These are phyloP conservation scores for Clonostachys rhizophaga DNA, from an alignment of 2,329 filamentous ascomycete species.

Conservation along the genomic window DNA sequence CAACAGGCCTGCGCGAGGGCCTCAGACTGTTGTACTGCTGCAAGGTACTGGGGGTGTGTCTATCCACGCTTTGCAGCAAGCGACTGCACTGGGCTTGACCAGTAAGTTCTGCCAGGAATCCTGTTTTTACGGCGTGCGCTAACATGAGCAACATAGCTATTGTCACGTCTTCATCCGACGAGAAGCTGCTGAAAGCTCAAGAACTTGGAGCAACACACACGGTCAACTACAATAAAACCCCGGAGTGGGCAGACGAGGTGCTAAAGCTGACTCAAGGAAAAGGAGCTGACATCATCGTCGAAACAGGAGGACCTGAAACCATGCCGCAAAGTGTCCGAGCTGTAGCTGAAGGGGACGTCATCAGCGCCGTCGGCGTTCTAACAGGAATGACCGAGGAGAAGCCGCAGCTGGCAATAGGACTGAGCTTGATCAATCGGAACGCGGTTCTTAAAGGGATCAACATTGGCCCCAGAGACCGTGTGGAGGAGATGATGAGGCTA, in stretches of 20 bases:
- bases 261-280: conserved; percentile 32
- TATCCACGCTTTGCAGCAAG: conserved; percentile 36
- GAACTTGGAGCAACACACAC: conserved; percentile 32
- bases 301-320: conserved; percentile 32
- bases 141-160: conserved; percentile 24
- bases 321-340: conserved; percentile 37
- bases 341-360: conserved; percentile 35
- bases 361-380: conserved; percentile 39
- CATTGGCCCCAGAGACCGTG: conserved; percentile 43
- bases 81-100: conserved; percentile 24
- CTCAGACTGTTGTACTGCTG: conserved; percentile 33
- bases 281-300: conserved; percentile 34
- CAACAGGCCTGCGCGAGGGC: background rate
- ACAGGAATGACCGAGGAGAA: conserved; percentile 26
- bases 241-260: conserved; percentile 38
- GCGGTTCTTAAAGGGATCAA: conserved; percentile 35
- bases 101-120: background rate
- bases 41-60: conserved; percentile 45
- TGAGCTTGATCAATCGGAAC: conserved; percentile 21
- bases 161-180: conserved; percentile 43
- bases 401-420: conserved; percentile 38
- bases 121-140: conserved; percentile 18
- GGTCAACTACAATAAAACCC: conserved; percentile 42
- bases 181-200: conserved; percentile 33
- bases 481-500: conserved; percentile 40